A percentile compares a stretch with the other conserved stretches of the same genome.
Evolutionary conservation across 2,329 filamentous ascomycete species (phyloP).

Genomic region (Colletotrichum gloeosporioides): DNA sequence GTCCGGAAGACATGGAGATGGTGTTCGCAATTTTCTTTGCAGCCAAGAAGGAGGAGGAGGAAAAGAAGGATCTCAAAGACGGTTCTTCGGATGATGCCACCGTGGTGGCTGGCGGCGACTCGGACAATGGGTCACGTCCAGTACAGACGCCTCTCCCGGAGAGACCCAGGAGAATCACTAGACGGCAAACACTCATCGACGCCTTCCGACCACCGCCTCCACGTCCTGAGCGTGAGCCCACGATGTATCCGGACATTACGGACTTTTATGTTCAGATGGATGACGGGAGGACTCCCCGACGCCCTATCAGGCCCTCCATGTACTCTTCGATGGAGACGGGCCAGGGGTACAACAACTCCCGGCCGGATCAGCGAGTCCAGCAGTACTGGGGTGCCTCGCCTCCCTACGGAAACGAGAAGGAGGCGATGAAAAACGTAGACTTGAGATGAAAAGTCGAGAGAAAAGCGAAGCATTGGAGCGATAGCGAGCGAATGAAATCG

Average conservation of each 20-base stretch:
- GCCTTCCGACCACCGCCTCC: not conserved
- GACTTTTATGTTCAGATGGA: not conserved
- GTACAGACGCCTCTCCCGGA: not conserved
- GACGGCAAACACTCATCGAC: constrained; percentile 16
- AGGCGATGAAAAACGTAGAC: not conserved
- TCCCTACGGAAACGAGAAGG: not conserved
- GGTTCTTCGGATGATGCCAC: not conserved
- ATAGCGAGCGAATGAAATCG: not conserved
- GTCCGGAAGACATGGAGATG: constrained; percentile 6
- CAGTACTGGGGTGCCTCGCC: not conserved
- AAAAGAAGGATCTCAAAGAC: not conserved
- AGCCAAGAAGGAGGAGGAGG: not conserved
- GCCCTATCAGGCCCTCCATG: not conserved
- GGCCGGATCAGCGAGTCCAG: not conserved
- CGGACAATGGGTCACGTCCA: not conserved
- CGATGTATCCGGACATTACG: not conserved
- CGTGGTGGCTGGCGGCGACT: not conserved
- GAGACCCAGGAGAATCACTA: constrained; percentile 16
- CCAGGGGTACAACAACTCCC: not conserved
- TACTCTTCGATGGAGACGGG: not conserved
- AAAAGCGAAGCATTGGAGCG: not conserved
- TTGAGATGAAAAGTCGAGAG: not conserved
- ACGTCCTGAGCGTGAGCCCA: not conserved
- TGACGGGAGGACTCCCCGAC: not conserved
- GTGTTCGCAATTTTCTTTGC: constrained; percentile 21